Conservation (phyloP, 164 flowering plant genomes). For the Protea cynaroides region DNA sequence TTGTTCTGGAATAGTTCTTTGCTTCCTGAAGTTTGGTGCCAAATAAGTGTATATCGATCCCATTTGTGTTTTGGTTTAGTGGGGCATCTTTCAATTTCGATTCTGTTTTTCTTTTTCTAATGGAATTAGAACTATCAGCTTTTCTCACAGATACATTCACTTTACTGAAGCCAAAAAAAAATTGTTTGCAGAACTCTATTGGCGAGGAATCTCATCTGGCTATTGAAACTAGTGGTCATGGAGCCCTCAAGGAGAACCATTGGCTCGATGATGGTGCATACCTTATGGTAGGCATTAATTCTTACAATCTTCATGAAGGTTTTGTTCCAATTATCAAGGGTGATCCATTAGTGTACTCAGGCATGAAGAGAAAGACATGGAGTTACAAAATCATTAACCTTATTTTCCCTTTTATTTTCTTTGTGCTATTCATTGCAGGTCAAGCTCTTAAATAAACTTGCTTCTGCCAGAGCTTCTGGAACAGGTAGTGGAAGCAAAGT, state of each 20-base stretch:
- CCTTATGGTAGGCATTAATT: constrained; percentile 61
- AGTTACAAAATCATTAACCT: background rate
- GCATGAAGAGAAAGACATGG: too few species aligned
- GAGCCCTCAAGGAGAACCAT: constrained; percentile 95
- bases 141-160: background rate
- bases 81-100: background rate
- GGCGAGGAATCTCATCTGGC: constrained; percentile 97
- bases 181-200: constrained; percentile 67
- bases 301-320: background rate
- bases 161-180: background rate
- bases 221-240: constrained; percentile 99
- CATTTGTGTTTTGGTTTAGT: too few species aligned
- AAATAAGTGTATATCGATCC: too few species aligned
- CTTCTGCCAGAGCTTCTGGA: constrained; percentile 85
- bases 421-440: constrained; percentile 42
- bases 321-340: background rate
- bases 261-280: constrained; percentile 99
- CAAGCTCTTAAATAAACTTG: constrained; percentile 89
- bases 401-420: background rate
- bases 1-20: too few species aligned
- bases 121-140: background rate
- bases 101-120: background rate
- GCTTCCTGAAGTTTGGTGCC: too few species aligned
- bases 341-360: background rate
- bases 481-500: constrained; percentile 74